Conservation (phyloP, 2,329 filamentous ascomycete species). For the Pyrenophora graminea region DNA sequence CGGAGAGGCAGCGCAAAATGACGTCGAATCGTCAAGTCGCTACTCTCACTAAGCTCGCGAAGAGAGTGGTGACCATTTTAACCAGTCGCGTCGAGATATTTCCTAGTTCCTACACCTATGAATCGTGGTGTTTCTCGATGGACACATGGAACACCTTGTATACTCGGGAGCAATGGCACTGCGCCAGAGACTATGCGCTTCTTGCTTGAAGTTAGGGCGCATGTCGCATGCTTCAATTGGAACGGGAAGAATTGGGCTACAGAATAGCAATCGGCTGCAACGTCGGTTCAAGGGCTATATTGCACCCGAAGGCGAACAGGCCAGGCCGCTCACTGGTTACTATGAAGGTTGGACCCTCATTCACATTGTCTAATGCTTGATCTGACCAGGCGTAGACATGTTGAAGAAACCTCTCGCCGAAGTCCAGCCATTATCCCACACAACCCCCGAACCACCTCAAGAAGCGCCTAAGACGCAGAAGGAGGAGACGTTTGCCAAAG, state of each 20-base stretch:
- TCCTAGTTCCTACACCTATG: background rate
- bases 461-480: constrained; percentile 52
- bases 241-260: constrained; percentile 30
- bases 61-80: background rate
- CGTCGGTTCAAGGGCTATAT: constrained; percentile 43
- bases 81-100: constrained; percentile 6
- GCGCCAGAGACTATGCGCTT: constrained; percentile 31
- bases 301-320: constrained; percentile 45
- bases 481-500: constrained; percentile 61
- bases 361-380: background rate
- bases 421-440: constrained; percentile 38
- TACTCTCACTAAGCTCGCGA: constrained; percentile 17
- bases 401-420: constrained; percentile 36
- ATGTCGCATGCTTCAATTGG: background rate
- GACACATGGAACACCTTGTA: constrained; percentile 22
- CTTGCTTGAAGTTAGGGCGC: constrained; percentile 27
- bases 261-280: constrained; percentile 43
- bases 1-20: constrained; percentile 35
- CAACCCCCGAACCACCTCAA: constrained; percentile 41
- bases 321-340: constrained; percentile 44
- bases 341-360: constrained; percentile 37
- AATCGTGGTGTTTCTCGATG: background rate
- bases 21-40: constrained; percentile 30
- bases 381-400: constrained; percentile 42
- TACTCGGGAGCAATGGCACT: constrained; percentile 21